These are phyloP conservation scores for Aspergillus novoparasiticus DNA, from an alignment of 2,329 filamentous ascomycete genomes.

Conservation along the genomic window DNA sequence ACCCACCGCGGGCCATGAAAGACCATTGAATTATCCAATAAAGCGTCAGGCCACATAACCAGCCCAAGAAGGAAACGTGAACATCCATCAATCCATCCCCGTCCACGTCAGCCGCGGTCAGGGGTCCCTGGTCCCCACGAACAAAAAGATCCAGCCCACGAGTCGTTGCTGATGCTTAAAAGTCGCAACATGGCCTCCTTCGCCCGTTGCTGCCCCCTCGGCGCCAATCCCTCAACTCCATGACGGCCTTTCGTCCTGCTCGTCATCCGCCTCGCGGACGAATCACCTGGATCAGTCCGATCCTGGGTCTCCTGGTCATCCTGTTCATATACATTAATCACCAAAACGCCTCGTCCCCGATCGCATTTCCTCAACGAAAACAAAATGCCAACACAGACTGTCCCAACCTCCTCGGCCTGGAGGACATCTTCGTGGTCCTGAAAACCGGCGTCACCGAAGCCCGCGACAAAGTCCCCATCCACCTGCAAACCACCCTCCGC, in stretches of 20 bases:
- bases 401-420: constrained; percentile 40
- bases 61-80: neutral
- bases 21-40: neutral
- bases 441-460: constrained; percentile 63
- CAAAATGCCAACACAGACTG: constrained; percentile 19
- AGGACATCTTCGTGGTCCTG: constrained; percentile 59
- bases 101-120: neutral
- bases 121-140: neutral
- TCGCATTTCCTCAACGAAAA: neutral
- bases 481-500: constrained; percentile 56
- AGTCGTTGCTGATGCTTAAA: neutral
- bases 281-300: constrained; percentile 3
- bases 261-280: neutral
- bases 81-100: neutral
- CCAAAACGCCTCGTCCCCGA: neutral
- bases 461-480: constrained; percentile 56
- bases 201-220: neutral
- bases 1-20: neutral
- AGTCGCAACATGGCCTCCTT: neutral
- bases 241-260: constrained; percentile 2
- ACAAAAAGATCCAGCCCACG: neutral
- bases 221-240: neutral
- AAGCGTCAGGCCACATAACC: neutral
- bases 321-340: neutral
- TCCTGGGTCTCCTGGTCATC: neutral